phyloP scores from a whole-genome alignment of 352 stramenopile genomes.

The Phytophthora pistaciae region DNA sequence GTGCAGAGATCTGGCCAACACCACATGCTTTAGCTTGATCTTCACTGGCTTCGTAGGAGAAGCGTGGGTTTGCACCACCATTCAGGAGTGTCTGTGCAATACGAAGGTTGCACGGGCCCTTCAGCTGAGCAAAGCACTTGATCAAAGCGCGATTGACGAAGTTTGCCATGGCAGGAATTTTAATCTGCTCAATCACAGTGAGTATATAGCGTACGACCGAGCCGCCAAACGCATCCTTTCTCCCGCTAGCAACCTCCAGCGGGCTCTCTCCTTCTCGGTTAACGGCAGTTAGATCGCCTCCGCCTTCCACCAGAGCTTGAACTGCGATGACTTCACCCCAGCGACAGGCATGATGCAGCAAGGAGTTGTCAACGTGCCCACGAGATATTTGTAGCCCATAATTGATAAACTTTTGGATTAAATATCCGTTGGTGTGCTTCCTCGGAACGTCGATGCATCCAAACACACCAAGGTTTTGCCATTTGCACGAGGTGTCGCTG shows the following conservation, averaged over 20 bases:
- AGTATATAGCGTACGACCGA: conserved; percentile 46
- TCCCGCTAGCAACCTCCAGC: conserved; percentile 45
- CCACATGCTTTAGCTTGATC: conserved; percentile 9
- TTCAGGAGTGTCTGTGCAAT: conserved; percentile 52
- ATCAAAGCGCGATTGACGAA: conserved; percentile 49
- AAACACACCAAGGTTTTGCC: conserved; percentile 65
- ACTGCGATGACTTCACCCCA: conserved; percentile 46
- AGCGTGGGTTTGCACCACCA: conserved; percentile 40
- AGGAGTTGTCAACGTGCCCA: conserved; percentile 29
- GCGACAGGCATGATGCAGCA: conserved; percentile 56
- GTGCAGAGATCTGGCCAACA: conserved; percentile 29
- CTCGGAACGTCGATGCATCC: conserved; percentile 54
- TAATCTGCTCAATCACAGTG: conserved; percentile 8
- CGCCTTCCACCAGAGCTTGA: conserved; percentile 47
- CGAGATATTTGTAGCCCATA: conserved; percentile 41
- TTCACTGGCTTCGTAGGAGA: conserved; percentile 26
- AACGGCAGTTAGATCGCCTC: conserved; percentile 35
- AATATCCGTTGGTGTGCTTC: conserved; percentile 36
- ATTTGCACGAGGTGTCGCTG: conserved; percentile 44
- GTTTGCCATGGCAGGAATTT: neutral
- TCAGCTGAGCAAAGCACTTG: conserved; percentile 42
- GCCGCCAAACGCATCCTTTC: conserved; percentile 50
- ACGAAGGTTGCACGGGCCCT: conserved; percentile 46
- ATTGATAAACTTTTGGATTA: conserved; percentile 66
- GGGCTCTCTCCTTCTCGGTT: conserved; percentile 45